phyloP scores from a whole-genome alignment of 345 rosid genomes.

The Schrenkiella parvula region DNA sequence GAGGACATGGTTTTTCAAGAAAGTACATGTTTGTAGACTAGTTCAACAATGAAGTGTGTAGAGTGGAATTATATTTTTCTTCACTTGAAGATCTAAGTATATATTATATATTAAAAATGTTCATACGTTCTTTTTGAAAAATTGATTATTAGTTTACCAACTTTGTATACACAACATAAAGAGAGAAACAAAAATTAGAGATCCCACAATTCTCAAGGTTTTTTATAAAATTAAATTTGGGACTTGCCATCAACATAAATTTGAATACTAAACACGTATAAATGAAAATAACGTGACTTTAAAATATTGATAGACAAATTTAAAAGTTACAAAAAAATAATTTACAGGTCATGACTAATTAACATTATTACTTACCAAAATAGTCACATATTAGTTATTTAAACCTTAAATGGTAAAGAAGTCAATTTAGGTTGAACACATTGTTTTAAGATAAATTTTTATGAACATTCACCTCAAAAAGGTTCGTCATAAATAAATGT shows the following conservation, averaged over 20 bases:
- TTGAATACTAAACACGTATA: neutral
- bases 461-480: conserved; percentile 3
- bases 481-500: conserved; percentile 3
- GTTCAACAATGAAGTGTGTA: too few relatives aligned
- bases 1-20: too few relatives aligned
- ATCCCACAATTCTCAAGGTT: neutral
- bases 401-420: neutral
- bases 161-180: neutral
- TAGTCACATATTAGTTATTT: neutral
- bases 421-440: neutral
- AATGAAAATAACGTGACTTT: neutral
- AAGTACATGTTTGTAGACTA: neutral
- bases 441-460: neutral
- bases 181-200: neutral
- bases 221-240: neutral
- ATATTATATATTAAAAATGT: too few relatives aligned
- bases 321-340: neutral
- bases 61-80: too few relatives aligned
- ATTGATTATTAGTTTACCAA: neutral
- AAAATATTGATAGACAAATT: neutral
- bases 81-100: neutral
- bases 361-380: neutral
- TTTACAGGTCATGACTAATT: neutral
- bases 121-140: too few relatives aligned
- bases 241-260: neutral